Conservation (phyloP, 1,139 yeast genomes). For the Candida gigantensis region DNA sequence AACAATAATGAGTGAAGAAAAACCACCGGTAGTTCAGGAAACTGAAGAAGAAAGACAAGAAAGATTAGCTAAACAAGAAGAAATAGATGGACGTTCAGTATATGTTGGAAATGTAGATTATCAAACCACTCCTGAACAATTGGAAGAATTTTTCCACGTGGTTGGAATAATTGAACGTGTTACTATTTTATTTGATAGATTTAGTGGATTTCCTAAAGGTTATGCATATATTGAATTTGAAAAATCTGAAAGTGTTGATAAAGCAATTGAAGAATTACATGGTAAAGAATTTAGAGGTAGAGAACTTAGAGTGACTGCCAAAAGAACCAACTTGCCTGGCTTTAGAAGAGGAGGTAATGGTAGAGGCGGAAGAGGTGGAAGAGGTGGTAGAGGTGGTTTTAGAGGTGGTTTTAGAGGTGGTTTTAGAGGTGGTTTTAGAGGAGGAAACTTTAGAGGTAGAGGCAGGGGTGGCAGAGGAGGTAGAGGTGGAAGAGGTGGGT, state of each 20-base stretch:
- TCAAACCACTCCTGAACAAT: conserved; percentile 42
- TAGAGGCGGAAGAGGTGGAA: conserved; percentile 21
- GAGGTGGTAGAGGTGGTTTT: conserved; percentile 16
- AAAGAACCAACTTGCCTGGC: conserved; percentile 44
- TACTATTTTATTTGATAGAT: conserved; percentile 41
- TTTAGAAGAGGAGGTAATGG: conserved; percentile 24
- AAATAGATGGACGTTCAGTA: conserved; percentile 38
- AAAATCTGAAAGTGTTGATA: conserved; percentile 26
- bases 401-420: conserved; percentile 16
- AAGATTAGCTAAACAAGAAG: conserved; percentile 33
- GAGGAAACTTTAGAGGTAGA: conserved; percentile 16
- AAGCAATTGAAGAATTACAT: conserved; percentile 38
- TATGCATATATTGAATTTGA: conserved; percentile 47
- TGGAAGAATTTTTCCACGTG: conserved; percentile 37
- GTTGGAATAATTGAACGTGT: conserved; percentile 41
- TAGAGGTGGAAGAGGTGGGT: conserved; percentile 11
- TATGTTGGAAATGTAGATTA: conserved; percentile 49
- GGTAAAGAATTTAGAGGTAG: conserved; percentile 39
- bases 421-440: conserved; percentile 11
- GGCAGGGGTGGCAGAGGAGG: conserved; percentile 12
- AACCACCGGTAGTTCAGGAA: conserved; percentile 17
- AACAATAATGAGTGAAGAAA: conserved; percentile 12
- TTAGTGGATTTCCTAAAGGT: conserved; percentile 45
- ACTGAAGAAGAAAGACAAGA: conserved; percentile 32
- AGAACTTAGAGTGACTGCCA: conserved; percentile 36